phyloP scores from a whole-genome alignment of 257 asterid species.

The Primulina tabacum region DNA sequence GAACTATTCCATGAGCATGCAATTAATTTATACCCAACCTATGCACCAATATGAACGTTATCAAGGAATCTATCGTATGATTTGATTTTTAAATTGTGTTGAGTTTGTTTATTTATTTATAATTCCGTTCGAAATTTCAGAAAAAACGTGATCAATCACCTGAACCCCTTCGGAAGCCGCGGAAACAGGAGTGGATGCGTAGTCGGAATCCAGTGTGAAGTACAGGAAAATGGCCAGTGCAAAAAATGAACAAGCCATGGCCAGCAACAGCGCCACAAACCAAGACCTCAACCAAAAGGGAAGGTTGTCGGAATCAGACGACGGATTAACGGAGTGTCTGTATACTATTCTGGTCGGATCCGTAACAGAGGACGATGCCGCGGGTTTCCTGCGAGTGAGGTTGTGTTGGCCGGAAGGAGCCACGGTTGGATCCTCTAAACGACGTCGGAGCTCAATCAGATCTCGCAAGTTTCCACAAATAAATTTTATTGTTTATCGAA shows the following conservation, averaged over 20 bases:
- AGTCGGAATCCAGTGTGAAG: slow-evolving; percentile 61
- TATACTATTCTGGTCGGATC: slow-evolving; percentile 49
- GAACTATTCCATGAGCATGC: not conserved
- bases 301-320: slow-evolving; percentile 42
- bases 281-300: slow-evolving; percentile 70
- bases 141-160: slow-evolving; percentile 35
- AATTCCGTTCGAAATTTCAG: no score
- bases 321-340: slow-evolving; percentile 37
- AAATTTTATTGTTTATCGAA: not conserved
- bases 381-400: slow-evolving; percentile 61
- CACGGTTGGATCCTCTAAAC: slow-evolving; percentile 51
- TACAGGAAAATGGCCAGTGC: slow-evolving; percentile 59
- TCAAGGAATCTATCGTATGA: not conserved
- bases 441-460: slow-evolving; percentile 57
- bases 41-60: not conserved
- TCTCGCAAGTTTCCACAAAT: not conserved
- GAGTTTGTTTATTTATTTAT: no score
- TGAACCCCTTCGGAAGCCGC: slow-evolving; percentile 96
- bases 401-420: slow-evolving; percentile 68
- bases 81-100: no score
- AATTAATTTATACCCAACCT: slow-evolving; percentile 1
- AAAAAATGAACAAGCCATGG: slow-evolving; percentile 71
- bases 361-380: slow-evolving; percentile 43
- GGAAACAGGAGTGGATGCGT: slow-evolving; percentile 51
- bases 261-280: slow-evolving; percentile 49